Evolutionary conservation across 768 basidiomycete genomes (phyloP).

Genomic region (Suillus variegatus): DNA sequence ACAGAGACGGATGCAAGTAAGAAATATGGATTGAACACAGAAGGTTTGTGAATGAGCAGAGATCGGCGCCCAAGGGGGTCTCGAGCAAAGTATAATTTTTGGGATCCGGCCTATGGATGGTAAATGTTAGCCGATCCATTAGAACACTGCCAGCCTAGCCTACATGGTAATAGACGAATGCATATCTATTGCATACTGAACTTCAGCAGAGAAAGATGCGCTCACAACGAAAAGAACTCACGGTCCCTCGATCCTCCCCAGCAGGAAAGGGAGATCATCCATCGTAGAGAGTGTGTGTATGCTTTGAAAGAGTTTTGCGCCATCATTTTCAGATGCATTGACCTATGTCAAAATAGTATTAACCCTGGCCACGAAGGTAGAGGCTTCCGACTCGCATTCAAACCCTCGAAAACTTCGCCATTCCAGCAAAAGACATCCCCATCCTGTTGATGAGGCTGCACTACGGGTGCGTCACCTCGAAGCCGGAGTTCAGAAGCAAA

Average conservation of each 20-base stretch:
- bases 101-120: conserved; percentile 38
- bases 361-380: conserved; percentile 3
- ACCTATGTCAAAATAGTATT: conserved; percentile 43
- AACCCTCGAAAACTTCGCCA: conserved; percentile 86
- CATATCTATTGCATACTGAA: conserved; percentile 53
- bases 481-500: conserved; percentile 78
- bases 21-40: conserved; percentile 47
- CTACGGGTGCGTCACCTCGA: conserved; percentile 55
- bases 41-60: conserved; percentile 70
- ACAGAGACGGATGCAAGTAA: conserved; percentile 67
- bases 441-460: conserved; percentile 66
- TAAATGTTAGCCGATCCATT: conserved; percentile 3
- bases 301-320: conserved; percentile 47
- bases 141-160: conserved; percentile 18
- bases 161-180: conserved; percentile 79
- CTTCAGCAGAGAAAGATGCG: conserved; percentile 1
- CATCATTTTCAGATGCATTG: conserved; percentile 67
- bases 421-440: conserved; percentile 81
- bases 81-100: conserved; percentile 67
- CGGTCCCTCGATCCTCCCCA: conserved; percentile 79
- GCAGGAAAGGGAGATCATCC: conserved; percentile 48
- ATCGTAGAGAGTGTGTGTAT: conserved; percentile 25
- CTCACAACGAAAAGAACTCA: conserved; percentile 41
- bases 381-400: conserved; percentile 51
- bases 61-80: conserved; percentile 88